Evolutionary conservation across 78 protist species (phyloP).

Genomic region (Guillardia theta): DNA sequence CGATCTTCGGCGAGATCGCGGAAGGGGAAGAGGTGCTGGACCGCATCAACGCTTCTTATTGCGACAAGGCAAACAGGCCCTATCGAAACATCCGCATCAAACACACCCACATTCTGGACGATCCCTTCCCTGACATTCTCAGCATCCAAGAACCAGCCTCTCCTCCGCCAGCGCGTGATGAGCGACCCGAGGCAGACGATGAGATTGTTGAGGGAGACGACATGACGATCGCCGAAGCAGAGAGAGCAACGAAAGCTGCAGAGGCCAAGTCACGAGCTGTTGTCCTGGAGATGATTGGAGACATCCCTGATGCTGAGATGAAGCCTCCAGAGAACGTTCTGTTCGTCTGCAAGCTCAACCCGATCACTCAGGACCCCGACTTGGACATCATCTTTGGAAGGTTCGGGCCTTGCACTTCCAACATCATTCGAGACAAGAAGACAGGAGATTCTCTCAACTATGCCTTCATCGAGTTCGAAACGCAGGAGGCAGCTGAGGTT

Average conservation of each 20-base stretch:
- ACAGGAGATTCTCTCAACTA: slow-evolving; percentile 85
- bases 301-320: slow-evolving; percentile 79
- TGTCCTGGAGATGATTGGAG: slow-evolving; percentile 67
- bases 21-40: slow-evolving; percentile 84
- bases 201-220: slow-evolving; percentile 55
- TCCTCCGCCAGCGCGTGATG: slow-evolving; percentile 3
- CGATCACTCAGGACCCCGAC: slow-evolving; percentile 81
- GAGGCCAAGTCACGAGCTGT: slow-evolving; percentile 57
- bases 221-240: neutral
- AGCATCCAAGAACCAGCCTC: neutral
- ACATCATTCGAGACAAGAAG: slow-evolving; percentile 82
- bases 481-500: slow-evolving; percentile 58
- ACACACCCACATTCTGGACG: slow-evolving; percentile 91
- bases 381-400: slow-evolving; percentile 82
- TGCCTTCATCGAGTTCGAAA: slow-evolving; percentile 94
- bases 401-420: slow-evolving; percentile 4
- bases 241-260: neutral
- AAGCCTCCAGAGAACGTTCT: slow-evolving; percentile 95
- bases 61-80: slow-evolving; percentile 78
- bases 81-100: slow-evolving; percentile 71
- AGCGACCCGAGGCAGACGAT: slow-evolving; percentile 65
- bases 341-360: slow-evolving; percentile 96
- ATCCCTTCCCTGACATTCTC: slow-evolving; percentile 89
- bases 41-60: slow-evolving; percentile 57
- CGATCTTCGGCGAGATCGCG: slow-evolving; percentile 89